phyloP scores from a whole-genome alignment of 2,329 filamentous ascomycete species.

The Sclerotinia sclerotiorum region DNA sequence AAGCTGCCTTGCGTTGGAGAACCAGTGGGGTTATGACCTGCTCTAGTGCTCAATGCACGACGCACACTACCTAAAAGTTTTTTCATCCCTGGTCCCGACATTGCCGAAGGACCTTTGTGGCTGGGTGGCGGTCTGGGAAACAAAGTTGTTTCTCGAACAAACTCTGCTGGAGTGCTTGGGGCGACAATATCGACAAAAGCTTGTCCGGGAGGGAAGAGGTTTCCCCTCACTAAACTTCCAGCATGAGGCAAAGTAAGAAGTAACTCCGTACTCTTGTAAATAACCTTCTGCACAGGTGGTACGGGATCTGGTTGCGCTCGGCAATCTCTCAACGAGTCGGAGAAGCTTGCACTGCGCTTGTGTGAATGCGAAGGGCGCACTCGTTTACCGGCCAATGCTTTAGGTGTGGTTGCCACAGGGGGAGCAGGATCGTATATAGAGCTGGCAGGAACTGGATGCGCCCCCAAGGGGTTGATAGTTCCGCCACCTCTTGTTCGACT shows the following conservation, averaged over 20 bases:
- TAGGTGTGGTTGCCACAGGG: constrained; percentile 58
- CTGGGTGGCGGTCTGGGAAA: constrained; percentile 43
- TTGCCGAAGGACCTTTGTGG: constrained; percentile 55
- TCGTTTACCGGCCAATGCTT: constrained; percentile 58
- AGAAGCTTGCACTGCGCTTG: constrained; percentile 84
- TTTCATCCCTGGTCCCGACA: constrained; percentile 75
- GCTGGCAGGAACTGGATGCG: constrained; percentile 57
- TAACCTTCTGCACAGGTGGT: constrained; percentile 50
- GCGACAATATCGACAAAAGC: constrained; percentile 71
- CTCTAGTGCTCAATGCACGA: constrained; percentile 67
- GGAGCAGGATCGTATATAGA: constrained; percentile 49
- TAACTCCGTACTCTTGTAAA: constrained; percentile 56
- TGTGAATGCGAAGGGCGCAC: constrained; percentile 61
- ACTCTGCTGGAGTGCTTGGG: constrained; percentile 48
- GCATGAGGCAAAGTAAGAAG: constrained; percentile 66
- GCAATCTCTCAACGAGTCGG: constrained; percentile 76
- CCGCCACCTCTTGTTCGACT: constrained; percentile 49
- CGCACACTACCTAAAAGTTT: constrained; percentile 84
- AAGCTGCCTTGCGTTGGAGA: constrained; percentile 42
- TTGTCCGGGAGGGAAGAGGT: constrained; percentile 77
- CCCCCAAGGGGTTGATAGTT: constrained; percentile 48
- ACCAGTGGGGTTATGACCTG: constrained; percentile 31
- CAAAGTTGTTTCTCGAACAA: constrained; percentile 55
- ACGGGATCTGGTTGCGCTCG: constrained; percentile 43
- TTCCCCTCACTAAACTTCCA: constrained; percentile 84